phyloP scores from a whole-genome alignment of 2,329 filamentous ascomycete species.

The Aschersonia sp. region DNA sequence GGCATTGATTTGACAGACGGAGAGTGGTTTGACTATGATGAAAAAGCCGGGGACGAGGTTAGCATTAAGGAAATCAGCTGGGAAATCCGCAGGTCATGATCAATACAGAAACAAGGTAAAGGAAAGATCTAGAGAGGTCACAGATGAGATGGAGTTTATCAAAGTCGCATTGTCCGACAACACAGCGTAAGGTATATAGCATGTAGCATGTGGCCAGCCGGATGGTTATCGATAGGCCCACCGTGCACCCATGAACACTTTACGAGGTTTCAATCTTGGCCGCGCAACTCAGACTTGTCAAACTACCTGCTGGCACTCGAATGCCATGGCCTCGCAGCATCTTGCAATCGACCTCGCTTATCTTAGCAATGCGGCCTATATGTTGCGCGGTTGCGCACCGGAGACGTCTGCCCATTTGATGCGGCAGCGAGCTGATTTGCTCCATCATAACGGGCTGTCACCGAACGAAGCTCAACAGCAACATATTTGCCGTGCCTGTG shows the following conservation, averaged over 20 bases:
- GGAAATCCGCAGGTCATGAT: conserved; percentile 60
- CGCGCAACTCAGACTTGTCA: neutral
- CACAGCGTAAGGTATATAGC: too few relatives aligned
- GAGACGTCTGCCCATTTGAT: conserved; percentile 46
- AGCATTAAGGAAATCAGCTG: conserved; percentile 82
- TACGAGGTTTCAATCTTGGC: too few relatives aligned
- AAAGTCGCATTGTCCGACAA: too few relatives aligned
- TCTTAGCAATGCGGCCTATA: conserved; percentile 44
- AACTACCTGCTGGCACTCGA: neutral
- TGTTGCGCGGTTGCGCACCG: conserved; percentile 36
- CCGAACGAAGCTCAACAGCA: conserved; percentile 35
- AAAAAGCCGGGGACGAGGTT: conserved; percentile 83
- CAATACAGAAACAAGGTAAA: too few relatives aligned
- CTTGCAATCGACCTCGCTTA: conserved; percentile 19
- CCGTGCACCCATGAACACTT: too few relatives aligned
- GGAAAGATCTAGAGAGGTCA: too few relatives aligned
- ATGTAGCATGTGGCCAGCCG: too few relatives aligned
- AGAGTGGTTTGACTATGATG: conserved; percentile 97
- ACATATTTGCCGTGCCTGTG: conserved; percentile 43
- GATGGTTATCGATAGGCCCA: too few relatives aligned
- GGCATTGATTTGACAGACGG: conserved; percentile 73
- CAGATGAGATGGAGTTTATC: too few relatives aligned
- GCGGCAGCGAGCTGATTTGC: conserved; percentile 33
- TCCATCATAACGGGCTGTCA: conserved; percentile 29
- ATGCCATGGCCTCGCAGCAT: conserved; percentile 8